Conservation (phyloP, 352 stramenopile genomes). For the Peronosclerospora sorghi region DNA sequence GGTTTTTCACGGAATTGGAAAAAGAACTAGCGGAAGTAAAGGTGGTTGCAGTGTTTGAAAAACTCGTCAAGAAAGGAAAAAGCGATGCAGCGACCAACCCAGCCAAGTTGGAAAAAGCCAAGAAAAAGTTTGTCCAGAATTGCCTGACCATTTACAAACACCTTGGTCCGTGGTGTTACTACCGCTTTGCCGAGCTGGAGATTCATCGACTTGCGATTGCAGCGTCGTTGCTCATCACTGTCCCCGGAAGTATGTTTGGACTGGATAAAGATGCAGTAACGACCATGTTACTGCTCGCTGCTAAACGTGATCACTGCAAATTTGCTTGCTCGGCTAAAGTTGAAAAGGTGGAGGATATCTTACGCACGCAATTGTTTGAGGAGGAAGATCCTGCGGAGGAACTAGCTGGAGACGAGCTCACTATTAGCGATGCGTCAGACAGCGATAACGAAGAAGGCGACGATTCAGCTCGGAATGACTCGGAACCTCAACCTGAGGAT, state of each 20-base stretch:
- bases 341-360: slow-evolving; percentile 42
- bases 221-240: slow-evolving; percentile 36
- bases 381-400: slow-evolving; percentile 12
- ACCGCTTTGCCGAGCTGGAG: slow-evolving; percentile 61
- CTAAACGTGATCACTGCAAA: slow-evolving; percentile 26
- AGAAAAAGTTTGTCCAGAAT: slow-evolving; percentile 43
- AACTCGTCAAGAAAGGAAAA: slow-evolving; percentile 45
- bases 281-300: slow-evolving; percentile 32
- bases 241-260: slow-evolving; percentile 47
- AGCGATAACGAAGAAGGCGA: slow-evolving; percentile 20
- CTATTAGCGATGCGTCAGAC: slow-evolving; percentile 15
- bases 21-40: slow-evolving; percentile 41
- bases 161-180: slow-evolving; percentile 68
- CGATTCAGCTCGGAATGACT: neutral
- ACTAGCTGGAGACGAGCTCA: slow-evolving; percentile 10
- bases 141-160: slow-evolving; percentile 50
- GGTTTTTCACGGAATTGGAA: slow-evolving; percentile 29
- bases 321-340: slow-evolving; percentile 50
- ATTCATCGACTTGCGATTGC: slow-evolving; percentile 46
- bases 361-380: slow-evolving; percentile 27
- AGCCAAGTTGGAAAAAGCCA: slow-evolving; percentile 31
- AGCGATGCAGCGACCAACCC: slow-evolving; percentile 23
- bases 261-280: slow-evolving; percentile 41
- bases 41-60: slow-evolving; percentile 30
- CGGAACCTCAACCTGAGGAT: neutral